These are phyloP conservation scores for Apium graveolens DNA, from an alignment of 129 eudicot genomes.

Conservation along the genomic window DNA sequence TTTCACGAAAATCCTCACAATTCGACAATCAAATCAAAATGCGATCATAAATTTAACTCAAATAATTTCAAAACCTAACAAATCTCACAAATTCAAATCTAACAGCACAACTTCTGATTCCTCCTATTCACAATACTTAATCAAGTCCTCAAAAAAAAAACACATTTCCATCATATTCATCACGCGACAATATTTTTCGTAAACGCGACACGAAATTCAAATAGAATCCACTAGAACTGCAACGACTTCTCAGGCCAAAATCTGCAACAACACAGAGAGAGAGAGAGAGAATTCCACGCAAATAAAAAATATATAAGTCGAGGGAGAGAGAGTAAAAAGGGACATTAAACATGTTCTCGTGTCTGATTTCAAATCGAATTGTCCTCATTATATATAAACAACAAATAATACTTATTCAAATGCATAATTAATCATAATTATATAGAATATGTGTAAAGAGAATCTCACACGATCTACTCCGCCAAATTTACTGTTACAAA, in stretches of 20 bases:
- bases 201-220: not conserved
- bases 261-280: not conserved
- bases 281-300: not conserved
- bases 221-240: not conserved
- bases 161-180: not conserved
- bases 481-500: not conserved
- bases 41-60: no score
- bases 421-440: not conserved
- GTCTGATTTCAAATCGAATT: not conserved
- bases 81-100: not conserved
- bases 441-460: constrained; percentile 7
- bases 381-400: not conserved
- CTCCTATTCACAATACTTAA: not conserved
- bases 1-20: not conserved
- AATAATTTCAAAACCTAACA: not conserved
- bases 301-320: not conserved
- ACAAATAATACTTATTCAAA: not conserved
- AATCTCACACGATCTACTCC: constrained; percentile 14
- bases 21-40: not conserved
- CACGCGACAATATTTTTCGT: not conserved
- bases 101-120: not conserved
- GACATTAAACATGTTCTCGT: not conserved
- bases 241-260: not conserved
- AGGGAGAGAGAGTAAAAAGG: not conserved
- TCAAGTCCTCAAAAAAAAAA: not conserved